Evolutionary conservation across 257 asterid genomes (phyloP), one percentile per base, ranked within the genome.

Genomic region (Oldenlandia corymbosa): DNA sequence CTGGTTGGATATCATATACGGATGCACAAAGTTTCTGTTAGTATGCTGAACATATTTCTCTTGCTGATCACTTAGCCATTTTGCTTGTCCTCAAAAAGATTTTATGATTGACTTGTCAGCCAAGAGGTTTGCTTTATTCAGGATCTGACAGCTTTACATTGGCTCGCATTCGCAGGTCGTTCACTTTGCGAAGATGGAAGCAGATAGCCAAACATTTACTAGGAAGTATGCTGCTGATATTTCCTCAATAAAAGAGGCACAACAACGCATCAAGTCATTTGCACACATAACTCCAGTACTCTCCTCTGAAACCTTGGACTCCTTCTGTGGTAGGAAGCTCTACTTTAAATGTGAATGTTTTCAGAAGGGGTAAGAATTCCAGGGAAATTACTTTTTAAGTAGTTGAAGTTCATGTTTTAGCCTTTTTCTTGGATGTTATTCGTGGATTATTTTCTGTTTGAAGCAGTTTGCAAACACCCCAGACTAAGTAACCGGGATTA

Each of bases 301-400:
- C 66, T 57, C 67, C 50, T 85, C 98, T 0, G 85, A 76, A 62
- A 85, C 95, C 49, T 81, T 92, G n/a, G 66, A 89, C 75, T 81
- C 93, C 31, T 58, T 87, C 18, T 72, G 93, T 17, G 93, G 95
- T 69, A 83, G 87, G 69, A 87, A 82, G 43, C 78, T 91, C 57
- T 75, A 82, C 81, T 85, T 88, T 49, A 92, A 88, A 78, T 87
- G 97, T 68, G 98, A 92, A 85, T 85, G 90, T 70, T 88, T 88
- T 51, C 98, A 92, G 79, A 92, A 92, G 78, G 98, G 98, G 98
- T 92, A 76, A 82, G 92, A 65, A 64, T 56, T 21, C 16, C 21
- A 50, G 27, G 16, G 5, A 30, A 20, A n/a, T n/a, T n/a, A 63
- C 50, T 6, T 49, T 1, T 36, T 39, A 39, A 17, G 24, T 64